These are phyloP conservation scores for Giardia duodenalis DNA, from an alignment of 208 protist genomes.

Conservation along the genomic window DNA sequence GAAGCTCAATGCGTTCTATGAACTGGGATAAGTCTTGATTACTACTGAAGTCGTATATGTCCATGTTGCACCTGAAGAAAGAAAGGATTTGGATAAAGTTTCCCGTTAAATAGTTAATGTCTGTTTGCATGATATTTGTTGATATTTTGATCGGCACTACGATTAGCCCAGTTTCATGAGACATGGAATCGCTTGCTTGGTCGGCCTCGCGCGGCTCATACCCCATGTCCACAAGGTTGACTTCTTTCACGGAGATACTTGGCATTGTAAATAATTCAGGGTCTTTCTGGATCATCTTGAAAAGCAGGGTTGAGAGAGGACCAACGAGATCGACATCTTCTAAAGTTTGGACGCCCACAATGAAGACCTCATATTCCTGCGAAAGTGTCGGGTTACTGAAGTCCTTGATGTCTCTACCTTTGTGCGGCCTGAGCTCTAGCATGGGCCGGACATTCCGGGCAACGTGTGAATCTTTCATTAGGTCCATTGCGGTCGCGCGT, in stretches of 20 bases:
- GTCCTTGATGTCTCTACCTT: background rate
- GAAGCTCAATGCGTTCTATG: background rate
- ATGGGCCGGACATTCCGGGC: background rate
- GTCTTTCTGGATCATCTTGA: background rate
- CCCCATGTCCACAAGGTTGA: background rate
- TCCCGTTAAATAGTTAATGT: background rate
- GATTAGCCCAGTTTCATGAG: background rate
- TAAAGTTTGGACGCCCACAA: background rate
- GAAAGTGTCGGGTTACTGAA: background rate
- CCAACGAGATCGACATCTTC: background rate
- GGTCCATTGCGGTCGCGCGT: too few relatives aligned
- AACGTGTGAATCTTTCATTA: too few relatives aligned
- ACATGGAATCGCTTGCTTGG: too few relatives aligned
- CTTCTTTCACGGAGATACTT: background rate
- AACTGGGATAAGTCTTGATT: background rate
- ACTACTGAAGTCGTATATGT: background rate
- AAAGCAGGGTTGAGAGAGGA: background rate
- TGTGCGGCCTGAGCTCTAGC: background rate
- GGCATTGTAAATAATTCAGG: background rate
- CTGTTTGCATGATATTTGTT: background rate
- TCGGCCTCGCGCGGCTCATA: background rate
- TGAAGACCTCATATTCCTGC: background rate
- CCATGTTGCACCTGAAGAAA: background rate
- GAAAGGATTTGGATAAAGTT: background rate
- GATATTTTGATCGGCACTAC: background rate